Base-by-base conservation (phyloP, 345 rosid genomes). In the Adansonia digitata region DNA sequence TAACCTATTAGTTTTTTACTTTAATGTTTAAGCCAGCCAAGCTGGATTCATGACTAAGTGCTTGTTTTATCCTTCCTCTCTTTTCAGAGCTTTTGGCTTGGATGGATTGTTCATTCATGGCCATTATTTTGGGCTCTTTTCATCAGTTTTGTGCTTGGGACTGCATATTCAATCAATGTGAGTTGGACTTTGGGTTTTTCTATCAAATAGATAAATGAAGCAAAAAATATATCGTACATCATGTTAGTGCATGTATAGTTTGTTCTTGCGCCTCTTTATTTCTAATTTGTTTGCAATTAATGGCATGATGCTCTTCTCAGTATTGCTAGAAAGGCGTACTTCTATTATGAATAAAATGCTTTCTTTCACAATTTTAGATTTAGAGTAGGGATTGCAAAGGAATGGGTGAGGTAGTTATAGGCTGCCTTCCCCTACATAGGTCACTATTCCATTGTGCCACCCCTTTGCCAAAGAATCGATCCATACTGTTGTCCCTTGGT, bases 61-160 rank as follows among this genome's bases (percentile, higher is more conserved):
- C 14, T 40, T 43, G 20, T 70, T 75, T 11, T 40, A n/a, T 51
- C 15, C 6, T 66, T 65, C 71, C 15, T 57, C 52, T 74, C 34
- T 60, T 74, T 70, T 5, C 87, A 94, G 98, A 94, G 98, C 81
- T 94, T 94, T 82, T 89, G 88, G 88, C 90, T 94, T 22, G 96
- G 94, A 61, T 92, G 93, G 94, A 66, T 92, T 72, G 93, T 86
- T 75, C 90, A 94, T 73, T 94, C 98, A 0, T 91, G 94, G 97
- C 97, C 98, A n/a, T 82, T 94, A 77, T 87, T 94, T 65, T 92
- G 95, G 97, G 98, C 97, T 64, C 95, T 94, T 69, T 94, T 84
- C 40, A 75, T 92, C 87, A 94, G 98, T 77, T 94, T 92, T 79
- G 74, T 88, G 18, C 98, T 92, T 15, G 97, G 98, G 77, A 92